Conservation (phyloP, 768 basidiomycete genomes). For the Amanita exitialis region DNA sequence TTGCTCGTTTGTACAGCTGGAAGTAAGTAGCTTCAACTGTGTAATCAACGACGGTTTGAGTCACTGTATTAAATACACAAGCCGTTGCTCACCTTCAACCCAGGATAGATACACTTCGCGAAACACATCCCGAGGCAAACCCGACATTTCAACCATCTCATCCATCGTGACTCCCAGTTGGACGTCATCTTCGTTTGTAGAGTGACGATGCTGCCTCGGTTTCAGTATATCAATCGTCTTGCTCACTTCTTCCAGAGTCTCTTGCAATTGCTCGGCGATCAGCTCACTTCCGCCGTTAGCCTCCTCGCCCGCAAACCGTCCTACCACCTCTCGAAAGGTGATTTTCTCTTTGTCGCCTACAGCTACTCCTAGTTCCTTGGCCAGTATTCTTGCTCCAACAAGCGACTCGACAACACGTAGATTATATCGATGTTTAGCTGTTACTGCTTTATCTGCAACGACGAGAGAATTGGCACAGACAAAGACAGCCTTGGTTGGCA, state of each 20-base stretch:
- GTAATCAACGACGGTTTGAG: background rate
- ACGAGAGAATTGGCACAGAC: conserved; percentile 81
- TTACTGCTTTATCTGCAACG: conserved; percentile 69
- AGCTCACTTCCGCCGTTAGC: conserved; percentile 29
- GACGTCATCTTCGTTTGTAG: conserved; percentile 18
- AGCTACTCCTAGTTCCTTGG: conserved; percentile 40
- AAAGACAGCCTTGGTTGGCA: conserved; percentile 49
- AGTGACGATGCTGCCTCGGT: conserved; percentile 18
- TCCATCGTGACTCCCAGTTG: conserved; percentile 61
- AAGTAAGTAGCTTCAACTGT: conserved; percentile 74
- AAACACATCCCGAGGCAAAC: conserved; percentile 45
- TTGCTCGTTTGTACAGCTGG: conserved; percentile 74
- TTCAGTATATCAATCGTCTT: conserved; percentile 43
- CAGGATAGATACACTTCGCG: conserved; percentile 63
- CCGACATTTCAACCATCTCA: conserved; percentile 63
- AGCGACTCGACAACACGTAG: conserved; percentile 89
- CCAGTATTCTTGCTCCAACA: conserved; percentile 67
- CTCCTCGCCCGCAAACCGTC: conserved; percentile 38
- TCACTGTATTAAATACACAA: background rate
- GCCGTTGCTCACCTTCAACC: conserved; percentile 53
- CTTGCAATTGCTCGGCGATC: conserved; percentile 32
- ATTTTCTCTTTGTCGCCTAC: conserved; percentile 38
- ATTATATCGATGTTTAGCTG: conserved; percentile 75
- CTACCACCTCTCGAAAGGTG: conserved; percentile 60
- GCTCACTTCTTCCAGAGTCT: conserved; percentile 35